Evolutionary conservation across 2,329 filamentous ascomycete species (phyloP).

Genomic region (Aspergillus pseudoviridinutans): DNA sequence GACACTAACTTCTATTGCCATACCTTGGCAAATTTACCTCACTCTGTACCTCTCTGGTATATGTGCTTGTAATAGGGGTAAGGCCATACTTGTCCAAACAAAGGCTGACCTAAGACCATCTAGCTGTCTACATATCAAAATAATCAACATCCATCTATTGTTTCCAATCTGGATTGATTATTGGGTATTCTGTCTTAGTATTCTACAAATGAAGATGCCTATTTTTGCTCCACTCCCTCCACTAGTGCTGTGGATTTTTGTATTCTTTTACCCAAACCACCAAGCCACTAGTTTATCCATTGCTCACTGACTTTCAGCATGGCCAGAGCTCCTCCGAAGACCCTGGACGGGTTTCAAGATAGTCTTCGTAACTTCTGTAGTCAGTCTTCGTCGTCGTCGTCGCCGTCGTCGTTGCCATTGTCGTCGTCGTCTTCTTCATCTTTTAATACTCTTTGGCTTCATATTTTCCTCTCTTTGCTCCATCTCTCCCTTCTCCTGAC

Average conservation of each 20-base stretch:
- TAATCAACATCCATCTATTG: not conserved
- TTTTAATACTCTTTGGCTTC: constrained; percentile 3
- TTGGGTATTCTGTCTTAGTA: not conserved
- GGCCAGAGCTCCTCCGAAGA: constrained; percentile 22
- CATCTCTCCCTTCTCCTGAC: not conserved
- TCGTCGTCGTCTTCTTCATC: constrained; percentile 3
- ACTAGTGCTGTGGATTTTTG: not conserved
- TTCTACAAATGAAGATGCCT: not conserved
- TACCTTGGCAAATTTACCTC: not conserved
- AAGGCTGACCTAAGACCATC: not conserved
- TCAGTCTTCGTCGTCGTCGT: not conserved
- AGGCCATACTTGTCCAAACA: not conserved
- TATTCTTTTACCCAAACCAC: constrained; percentile 8
- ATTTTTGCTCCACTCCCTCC: not conserved
- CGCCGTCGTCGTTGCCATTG: not conserved
- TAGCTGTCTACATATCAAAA: not conserved
- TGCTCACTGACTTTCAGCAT: constrained; percentile 10
- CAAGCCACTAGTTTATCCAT: constrained; percentile 7
- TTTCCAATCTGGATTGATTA: not conserved
- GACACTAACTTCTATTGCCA: not conserved
- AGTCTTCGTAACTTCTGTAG: constrained; percentile 1
- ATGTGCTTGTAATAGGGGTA: not conserved
- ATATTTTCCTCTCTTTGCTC: constrained; percentile 1
- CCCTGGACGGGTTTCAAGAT: constrained; percentile 25
- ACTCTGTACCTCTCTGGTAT: not conserved